Conservation (phyloP, 1,284 basidiomycete genomes). For the Heterobasidion parviporum region DNA sequence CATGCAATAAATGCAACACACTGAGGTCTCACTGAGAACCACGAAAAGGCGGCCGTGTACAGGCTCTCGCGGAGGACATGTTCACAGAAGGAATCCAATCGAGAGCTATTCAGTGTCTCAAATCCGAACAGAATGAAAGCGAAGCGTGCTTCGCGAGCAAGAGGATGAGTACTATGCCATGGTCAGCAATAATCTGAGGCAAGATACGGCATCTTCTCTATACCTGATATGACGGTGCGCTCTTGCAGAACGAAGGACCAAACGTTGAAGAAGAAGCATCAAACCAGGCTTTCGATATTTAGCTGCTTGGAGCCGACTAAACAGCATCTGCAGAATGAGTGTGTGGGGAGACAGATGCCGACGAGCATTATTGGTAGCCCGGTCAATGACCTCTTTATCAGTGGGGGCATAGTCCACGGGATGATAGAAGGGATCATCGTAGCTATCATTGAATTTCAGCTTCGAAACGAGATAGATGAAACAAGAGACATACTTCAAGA, state of each 20-base stretch:
- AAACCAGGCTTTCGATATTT: constrained; percentile 82
- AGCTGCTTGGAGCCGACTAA: constrained; percentile 90
- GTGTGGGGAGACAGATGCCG: constrained; percentile 79
- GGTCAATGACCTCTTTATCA: constrained; percentile 79
- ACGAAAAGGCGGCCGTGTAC: constrained; percentile 78
- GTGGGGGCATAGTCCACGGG: constrained; percentile 89
- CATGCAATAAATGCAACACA: constrained; percentile 21
- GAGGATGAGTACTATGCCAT: constrained; percentile 72
- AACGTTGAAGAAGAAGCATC: constrained; percentile 78
- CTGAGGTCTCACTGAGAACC: constrained; percentile 91
- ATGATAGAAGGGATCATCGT: constrained; percentile 81
- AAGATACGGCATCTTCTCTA: too few relatives aligned
- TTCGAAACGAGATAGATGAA: background rate
- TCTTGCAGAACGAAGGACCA: constrained; percentile 73
- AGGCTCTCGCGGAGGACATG: constrained; percentile 68
- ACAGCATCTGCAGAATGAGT: constrained; percentile 83
- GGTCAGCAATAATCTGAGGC: background rate
- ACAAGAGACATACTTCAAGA: constrained; percentile 60
- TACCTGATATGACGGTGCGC: constrained; percentile 72
- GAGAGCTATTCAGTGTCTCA: constrained; percentile 83
- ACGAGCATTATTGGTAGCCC: constrained; percentile 61
- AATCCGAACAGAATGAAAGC: constrained; percentile 90
- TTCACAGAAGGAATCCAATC: constrained; percentile 83
- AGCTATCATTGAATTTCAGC: constrained; percentile 34
- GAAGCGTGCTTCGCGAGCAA: constrained; percentile 87